Conservation (phyloP, 495 filamentous ascomycete genomes). For the Daldinia vernicosa region DNA sequence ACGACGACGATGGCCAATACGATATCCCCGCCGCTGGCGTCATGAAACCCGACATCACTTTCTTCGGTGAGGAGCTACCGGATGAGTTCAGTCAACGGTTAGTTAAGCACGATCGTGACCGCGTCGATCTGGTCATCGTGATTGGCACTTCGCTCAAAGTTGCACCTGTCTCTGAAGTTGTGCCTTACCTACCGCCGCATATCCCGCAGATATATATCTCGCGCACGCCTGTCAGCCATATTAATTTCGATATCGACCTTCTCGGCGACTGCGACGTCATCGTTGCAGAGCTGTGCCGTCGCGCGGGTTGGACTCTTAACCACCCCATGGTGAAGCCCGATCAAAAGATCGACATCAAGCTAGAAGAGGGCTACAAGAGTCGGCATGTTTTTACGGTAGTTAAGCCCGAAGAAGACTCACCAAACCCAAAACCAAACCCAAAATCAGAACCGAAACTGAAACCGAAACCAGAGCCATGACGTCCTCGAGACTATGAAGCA, state of each 20-base stretch:
- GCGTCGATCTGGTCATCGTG: slow-evolving; percentile 91
- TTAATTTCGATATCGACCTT: slow-evolving; percentile 94
- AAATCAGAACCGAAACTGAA: background rate
- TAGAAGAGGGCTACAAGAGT: slow-evolving; percentile 71
- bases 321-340: slow-evolving; percentile 84
- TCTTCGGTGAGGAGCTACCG: slow-evolving; percentile 92
- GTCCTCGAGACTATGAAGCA: background rate
- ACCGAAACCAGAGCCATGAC: background rate
- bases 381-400: slow-evolving; percentile 66
- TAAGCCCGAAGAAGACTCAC: background rate
- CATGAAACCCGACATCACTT: slow-evolving; percentile 99
- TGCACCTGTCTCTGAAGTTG: slow-evolving; percentile 91
- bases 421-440: background rate
- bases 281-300: slow-evolving; percentile 85
- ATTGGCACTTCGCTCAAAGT: slow-evolving; percentile 98
- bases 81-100: slow-evolving; percentile 85
- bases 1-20: slow-evolving; percentile 72
- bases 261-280: slow-evolving; percentile 93
- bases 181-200: slow-evolving; percentile 75
- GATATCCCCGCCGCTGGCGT: slow-evolving; percentile 79
- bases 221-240: slow-evolving; percentile 83
- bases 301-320: slow-evolving; percentile 85
- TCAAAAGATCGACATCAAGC: slow-evolving; percentile 65
- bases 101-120: slow-evolving; percentile 76
- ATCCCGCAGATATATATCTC: slow-evolving; percentile 96